These are phyloP conservation scores for Aureobasidium sp. DNA, from an alignment of 2,329 filamentous ascomycete genomes.

Conservation along the genomic window DNA sequence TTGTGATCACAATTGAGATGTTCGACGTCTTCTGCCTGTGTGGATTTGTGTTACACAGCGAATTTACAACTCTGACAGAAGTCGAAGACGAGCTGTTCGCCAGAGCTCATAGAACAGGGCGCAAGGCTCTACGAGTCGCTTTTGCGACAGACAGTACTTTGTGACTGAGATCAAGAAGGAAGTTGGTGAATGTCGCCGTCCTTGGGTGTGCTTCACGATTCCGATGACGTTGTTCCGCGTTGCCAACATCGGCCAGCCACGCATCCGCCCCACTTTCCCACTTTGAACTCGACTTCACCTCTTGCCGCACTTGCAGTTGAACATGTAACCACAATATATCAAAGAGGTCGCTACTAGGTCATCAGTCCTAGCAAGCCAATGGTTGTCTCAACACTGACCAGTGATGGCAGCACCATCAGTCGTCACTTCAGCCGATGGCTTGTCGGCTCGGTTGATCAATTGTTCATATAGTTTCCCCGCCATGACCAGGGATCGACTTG, in stretches of 20 bases:
- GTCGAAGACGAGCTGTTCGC: neutral
- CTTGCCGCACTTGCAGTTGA: neutral
- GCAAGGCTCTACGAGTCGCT: neutral
- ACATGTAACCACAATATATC: neutral
- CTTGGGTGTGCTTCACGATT: neutral
- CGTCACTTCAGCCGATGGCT: neutral
- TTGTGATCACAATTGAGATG: neutral
- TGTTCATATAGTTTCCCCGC: constrained; percentile 4
- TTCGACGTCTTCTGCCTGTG: neutral
- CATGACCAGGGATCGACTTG: constrained; percentile 3
- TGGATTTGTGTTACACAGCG: neutral
- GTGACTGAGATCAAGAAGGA: neutral
- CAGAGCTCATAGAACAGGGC: too few species aligned
- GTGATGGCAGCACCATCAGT: neutral
- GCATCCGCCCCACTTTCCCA: neutral
- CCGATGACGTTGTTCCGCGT: neutral
- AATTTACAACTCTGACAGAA: neutral
- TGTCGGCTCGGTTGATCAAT: neutral
- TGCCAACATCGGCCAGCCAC: neutral
- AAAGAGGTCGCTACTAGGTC: neutral
- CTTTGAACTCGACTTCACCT: neutral
- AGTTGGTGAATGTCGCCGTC: neutral
- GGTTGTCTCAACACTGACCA: neutral
- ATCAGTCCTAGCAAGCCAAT: too few species aligned
- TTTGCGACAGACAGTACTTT: neutral